Evolutionary conservation across 345 rosid species (phyloP), one percentile per base, ranked within the genome.

Genomic region (Psidium guajava): DNA sequence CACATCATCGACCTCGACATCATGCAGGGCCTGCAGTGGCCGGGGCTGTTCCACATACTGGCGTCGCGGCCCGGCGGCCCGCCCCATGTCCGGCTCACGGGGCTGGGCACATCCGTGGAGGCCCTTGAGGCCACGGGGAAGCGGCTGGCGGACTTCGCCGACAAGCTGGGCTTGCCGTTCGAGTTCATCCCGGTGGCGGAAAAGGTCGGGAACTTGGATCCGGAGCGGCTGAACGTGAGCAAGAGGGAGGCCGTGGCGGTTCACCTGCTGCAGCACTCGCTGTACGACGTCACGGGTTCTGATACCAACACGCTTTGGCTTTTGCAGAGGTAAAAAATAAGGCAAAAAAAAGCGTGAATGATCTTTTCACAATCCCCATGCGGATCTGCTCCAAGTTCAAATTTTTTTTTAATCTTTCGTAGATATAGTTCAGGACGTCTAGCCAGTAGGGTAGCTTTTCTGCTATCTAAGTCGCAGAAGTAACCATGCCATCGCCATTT

Each of bases 11-110:
- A 97, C 85, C 90, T 97, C 36, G 99, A 97, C 81, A 96, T 97
- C 86, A 97, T 97, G 99, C 99, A 97, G 87, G 99, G 99, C 25
- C 89, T 97, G 84, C 99, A 97, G 84, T 97, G 99, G 99, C 99
- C 99, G 73, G 99, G 99, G 24, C 90, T 97, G 25, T 97, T 97
- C 81, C 99, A 97, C 87, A 97, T 96, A 22, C 91, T 97, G 0
- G 99, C 99, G 36, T 95, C 97, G 6, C 89, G 99, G 85, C 95
- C 97, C 2, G 98, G 99, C 4, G 99, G 99, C 1, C 96, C 99
- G 10, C 99, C 99, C 25, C 94, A 89, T 86, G 99, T 97, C 85
- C 93, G 98, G 47, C 96, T 97, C 49, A 97, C 99, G 56, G 99
- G 99, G 16, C 91, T 97, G 3, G 99, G 99, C 25, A 95, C 95